Evolutionary conservation across 345 rosid species (phyloP), one percentile per base, ranked within the genome.

Genomic region (Moricandia arvensis): DNA sequence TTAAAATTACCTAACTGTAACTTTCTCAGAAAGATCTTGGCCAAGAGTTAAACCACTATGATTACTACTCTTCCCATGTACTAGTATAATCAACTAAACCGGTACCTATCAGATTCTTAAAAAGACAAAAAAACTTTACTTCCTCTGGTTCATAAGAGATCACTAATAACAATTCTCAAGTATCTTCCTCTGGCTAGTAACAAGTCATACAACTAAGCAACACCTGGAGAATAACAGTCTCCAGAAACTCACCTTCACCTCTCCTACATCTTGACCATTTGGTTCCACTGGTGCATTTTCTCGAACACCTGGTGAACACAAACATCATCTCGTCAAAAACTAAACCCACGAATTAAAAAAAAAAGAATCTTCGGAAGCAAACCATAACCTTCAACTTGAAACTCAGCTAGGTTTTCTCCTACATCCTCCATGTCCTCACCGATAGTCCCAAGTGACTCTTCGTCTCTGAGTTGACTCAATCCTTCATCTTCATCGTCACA

Each of bases 241-340:
- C n/a, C n/a, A n/a, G n/a, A n/a, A n/a, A n/a, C n/a, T n/a, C n/a
- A n/a, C 94, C 87, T 89, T 83, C 53, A 80, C 69, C 5, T 65
- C 76, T 31, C 29, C 24, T 74, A 73, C 66, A 72, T 73, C 74
- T 73, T 71, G 70, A 65, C 68, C 80, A 49, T 7, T 49, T 49
- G 57, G 9, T 1, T 49, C 57, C 11, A 49, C 57, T 1, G 57
- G 57, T 49, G 57, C 16, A 12, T 34, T 81, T 77, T 49, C 83
- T 71, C 63, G 80, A 69, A 69, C 77, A 72, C 80, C 94, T 89
- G 77, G 69, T 60, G 82, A 80, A 82, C 57, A 65, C n/a, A 49
- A 60, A 66, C 59, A 75, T 53, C 74, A 64, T n/a, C 66, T 64
- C 61, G 1, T 58, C 53, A 75, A 29, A 61, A 41, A 60, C 6